Evolutionary conservation across 2,329 filamentous ascomycete genomes (phyloP), one percentile per base, ranked within the genome.

Genomic region (Microthyrium microscopicum): DNA sequence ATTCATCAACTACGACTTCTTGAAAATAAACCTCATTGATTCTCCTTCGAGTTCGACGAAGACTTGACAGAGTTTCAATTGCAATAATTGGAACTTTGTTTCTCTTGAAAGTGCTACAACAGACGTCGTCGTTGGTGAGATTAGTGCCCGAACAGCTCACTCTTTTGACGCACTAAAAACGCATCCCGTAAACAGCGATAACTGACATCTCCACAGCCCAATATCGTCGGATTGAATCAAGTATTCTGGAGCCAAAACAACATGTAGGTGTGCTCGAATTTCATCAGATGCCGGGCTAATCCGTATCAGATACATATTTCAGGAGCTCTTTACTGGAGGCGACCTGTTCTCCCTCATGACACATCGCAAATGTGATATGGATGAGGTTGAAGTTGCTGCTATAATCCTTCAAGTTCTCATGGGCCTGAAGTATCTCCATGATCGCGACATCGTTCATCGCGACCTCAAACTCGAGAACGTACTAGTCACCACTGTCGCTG

Each of bases 391-490:
- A 41, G 56, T 64, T 17, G 66, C 65, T 5, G 56, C 66, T 8
- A 65, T 75, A 20, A 48, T 68, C 11, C 53, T 56, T 29, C 71
- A 76, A 42, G 50, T 74, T 3, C 46, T 70, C 6, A 60, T 68
- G 34, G 71, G 66, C 2, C 46, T 74, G n/a, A 51, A 68, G 12
- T 72, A 73, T 42, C 50, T 75, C 1, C 71, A 75, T 44, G 48
- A 54, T 3, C 53, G 57, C 5, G 52, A 60, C 26, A 65, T 75
- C 27, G 68, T 68, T 4, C 71, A 76, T 46, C 58, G 71, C 20
- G 71, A 76, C 43, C 55, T 75, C 31, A 76, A 75, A 43, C 70
- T 69, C 1, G 70, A 75, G 33, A 75, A 75, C 41, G 63, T 75
- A 6, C 55, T 76, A 20, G 60, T 75, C 58, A 66, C 65, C 1